Base-by-base conservation (phyloP, 495 filamentous ascomycete genomes). In the Bombardia bombarda region DNA sequence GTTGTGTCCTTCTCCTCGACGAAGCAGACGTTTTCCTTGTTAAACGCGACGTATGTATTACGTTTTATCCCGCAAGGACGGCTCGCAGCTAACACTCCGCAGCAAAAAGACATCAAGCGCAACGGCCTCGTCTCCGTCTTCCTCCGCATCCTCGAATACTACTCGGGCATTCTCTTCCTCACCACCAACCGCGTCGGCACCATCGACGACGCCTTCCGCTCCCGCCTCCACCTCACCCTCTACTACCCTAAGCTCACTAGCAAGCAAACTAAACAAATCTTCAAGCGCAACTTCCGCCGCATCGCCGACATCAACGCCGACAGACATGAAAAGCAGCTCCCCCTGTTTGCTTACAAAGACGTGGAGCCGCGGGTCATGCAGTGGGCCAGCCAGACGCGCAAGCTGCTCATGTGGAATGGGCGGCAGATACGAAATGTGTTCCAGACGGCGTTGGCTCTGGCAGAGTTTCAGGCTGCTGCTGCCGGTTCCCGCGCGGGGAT, bases 71-170 rank as follows among this genome's bases (percentile, higher is more conserved):
- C 13, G 7, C n/a, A n/a, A n/a, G n/a, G n/a, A n/a, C n/a, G n/a
- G n/a, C n/a, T n/a, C n/a, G n/a, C n/a, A n/a, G n/a, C n/a, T n/a
- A n/a, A n/a, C n/a, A n/a, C 8, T 37, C 5, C 16, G 14, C 24
- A 42, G 1, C 46, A 53, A 17, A 37, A 32, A 8, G 68, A 78
- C 31, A 32, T 78, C 0, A 19, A 66, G 6, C 58, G 73, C 3
- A 80, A 82, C 33, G 66, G 60, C 8, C 49, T 78, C 0, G 72
- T 78, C 0, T 68, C 53, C 40, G 68, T 79, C 1, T 80, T 82
- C 45, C 58, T 80, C 1, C 66, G 78, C 3, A 61, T 69, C 0
- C 60, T 81, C 1, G 78, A 81, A 45, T 81, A 79, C 52, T 83
- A 78, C 47, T 50, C 61, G 0, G 77, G 77, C 6, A 74, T 79